Conservation (phyloP, 257 asterid genomes). For the Solanum gandarillasii region DNA sequence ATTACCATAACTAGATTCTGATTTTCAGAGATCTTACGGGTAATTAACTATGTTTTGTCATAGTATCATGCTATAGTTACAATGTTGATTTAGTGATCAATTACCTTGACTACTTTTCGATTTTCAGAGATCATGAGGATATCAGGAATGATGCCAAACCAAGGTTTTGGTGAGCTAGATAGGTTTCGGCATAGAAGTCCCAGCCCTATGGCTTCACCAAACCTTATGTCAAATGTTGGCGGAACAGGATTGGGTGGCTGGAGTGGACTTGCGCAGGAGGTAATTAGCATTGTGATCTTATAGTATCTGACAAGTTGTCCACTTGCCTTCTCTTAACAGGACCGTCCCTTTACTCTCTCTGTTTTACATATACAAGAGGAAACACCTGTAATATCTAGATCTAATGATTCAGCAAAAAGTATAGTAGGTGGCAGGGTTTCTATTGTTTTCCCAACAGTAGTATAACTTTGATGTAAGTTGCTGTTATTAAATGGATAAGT, state of each 20-base stretch:
- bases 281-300: not conserved
- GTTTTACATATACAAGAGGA: not conserved
- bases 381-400: not conserved
- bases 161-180: conserved; percentile 70
- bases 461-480: not conserved
- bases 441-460: not conserved
- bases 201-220: conserved; percentile 91
- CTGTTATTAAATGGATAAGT: not conserved
- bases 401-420: not conserved
- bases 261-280: conserved; percentile 85
- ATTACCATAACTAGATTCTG: not conserved
- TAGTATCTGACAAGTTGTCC: not conserved
- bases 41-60: not conserved
- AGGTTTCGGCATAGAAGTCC: conserved; percentile 89
- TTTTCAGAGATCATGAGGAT: conserved; percentile 56
- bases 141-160: conserved; percentile 75
- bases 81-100: not conserved
- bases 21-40: not conserved
- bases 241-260: conserved; percentile 66
- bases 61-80: not conserved
- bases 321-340: not conserved
- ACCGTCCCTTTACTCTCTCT: not conserved
- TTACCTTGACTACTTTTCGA: not conserved
- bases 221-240: conserved; percentile 51
- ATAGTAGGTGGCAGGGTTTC: not conserved